Conservation (phyloP, 345 rosid genomes). For the Arabidopsis arenosa region DNA sequence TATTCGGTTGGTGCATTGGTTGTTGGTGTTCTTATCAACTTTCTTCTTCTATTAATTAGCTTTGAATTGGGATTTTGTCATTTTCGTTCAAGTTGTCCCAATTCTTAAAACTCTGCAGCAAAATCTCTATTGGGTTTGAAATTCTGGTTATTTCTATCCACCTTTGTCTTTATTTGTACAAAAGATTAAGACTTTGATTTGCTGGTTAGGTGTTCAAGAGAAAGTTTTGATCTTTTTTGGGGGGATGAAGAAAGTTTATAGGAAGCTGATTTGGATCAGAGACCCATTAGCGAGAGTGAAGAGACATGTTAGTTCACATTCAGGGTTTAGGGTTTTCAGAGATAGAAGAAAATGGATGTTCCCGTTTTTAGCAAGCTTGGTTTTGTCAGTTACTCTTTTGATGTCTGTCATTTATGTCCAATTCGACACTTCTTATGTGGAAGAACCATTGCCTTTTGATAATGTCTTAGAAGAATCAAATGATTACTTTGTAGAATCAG, state of each 20-base stretch:
- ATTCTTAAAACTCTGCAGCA: constrained; percentile 19
- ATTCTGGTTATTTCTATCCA: constrained; percentile 26
- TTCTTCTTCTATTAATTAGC: constrained; percentile 37
- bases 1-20: constrained; percentile 46
- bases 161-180: constrained; percentile 5
- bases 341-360: constrained; percentile 85
- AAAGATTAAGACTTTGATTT: constrained; percentile 37
- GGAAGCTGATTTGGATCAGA: constrained; percentile 56
- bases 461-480: constrained; percentile 52
- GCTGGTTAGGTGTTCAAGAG: constrained; percentile 5
- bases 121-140: constrained; percentile 22
- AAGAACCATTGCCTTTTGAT: constrained; percentile 58
- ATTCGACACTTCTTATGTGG: constrained; percentile 51
- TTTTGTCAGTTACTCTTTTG: constrained; percentile 68
- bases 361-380: constrained; percentile 80
- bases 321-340: constrained; percentile 64
- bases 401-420: constrained; percentile 52
- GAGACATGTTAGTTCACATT: constrained; percentile 35
- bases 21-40: constrained; percentile 43
- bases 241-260: constrained; percentile 57
- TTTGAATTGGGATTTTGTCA: constrained; percentile 14
- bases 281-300: constrained; percentile 16
- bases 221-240: background rate
- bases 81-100: background rate
- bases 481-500: constrained; percentile 77